Base-by-base conservation (phyloP, 208 protist species). In the Leishmania aethiopica region DNA sequence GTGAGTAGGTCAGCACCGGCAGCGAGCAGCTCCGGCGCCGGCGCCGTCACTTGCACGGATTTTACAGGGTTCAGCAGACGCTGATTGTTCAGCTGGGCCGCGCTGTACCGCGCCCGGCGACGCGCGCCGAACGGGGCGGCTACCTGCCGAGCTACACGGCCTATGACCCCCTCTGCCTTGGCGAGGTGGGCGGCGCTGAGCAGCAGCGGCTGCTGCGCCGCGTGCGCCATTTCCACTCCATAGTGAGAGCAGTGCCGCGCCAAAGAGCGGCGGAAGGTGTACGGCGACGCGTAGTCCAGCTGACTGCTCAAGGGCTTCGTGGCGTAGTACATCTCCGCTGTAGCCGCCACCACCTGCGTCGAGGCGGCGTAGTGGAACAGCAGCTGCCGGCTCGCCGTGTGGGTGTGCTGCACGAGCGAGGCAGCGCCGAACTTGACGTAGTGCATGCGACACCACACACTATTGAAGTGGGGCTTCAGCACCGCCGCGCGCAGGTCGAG, bases 391-490 rank as follows among this genome's bases (percentile, higher is more conserved):
- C 84, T 79, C 40, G 91, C 89, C 13, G 92, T 95, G 75, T 89
- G 86, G 28, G 91, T 96, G 89, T 95, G 95, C 75, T 96, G 93
- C 51, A 93, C 92, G 4, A 96, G 80, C 10, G 88, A 89, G 22
- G 91, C 82, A 45, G 87, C 88, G 25, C 93, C 95, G 76, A 94
- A 97, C 87, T 97, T 97, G 75, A 87, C 90, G 83, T 95, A 97
- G 80, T 97, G 40, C 72, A 91, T 75, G 66, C 94, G 92, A 72
- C 90, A 95, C 91, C 90, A 96, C 28, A 94, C 83, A 15, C 83
- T 81, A 79, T 96, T 96, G 55, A 87, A 84, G 86, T 89, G 79
- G 7, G 93, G 93, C 57, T 81, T 84, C 75, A 96, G 86, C 45
- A 91, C 83, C 28, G 84, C 89, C 35, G 93, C 90, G 1, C 87